These are phyloP conservation scores for Stagonosporopsis rhizophila DNA, from an alignment of 2,329 filamentous ascomycete species.

Conservation along the genomic window DNA sequence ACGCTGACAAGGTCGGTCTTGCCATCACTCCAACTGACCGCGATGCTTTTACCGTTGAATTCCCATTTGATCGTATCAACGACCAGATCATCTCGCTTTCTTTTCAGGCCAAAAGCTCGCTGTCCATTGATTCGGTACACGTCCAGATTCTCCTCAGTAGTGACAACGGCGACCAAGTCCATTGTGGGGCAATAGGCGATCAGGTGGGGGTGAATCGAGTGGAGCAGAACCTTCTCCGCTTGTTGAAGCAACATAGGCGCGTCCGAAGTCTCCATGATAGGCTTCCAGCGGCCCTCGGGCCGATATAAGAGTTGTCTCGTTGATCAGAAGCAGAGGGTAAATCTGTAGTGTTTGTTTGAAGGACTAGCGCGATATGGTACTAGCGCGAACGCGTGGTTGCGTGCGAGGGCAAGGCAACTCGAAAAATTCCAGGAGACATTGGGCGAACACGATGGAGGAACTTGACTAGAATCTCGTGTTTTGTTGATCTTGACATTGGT, in stretches of 20 bases:
- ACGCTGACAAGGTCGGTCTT: conserved; percentile 77
- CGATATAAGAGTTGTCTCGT: not conserved
- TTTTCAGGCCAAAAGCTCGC: conserved; percentile 63
- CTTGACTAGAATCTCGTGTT: too few species aligned
- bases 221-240: conserved; percentile 51
- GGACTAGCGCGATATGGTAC: conserved; percentile 2
- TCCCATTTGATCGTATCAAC: conserved; percentile 56
- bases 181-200: conserved; percentile 83
- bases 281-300: conserved; percentile 5
- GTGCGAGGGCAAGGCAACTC: not conserved
- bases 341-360: conserved; percentile 8
- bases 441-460: too few species aligned
- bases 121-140: conserved; percentile 83
- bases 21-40: conserved; percentile 84
- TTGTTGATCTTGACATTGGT: too few species aligned
- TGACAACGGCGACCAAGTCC: conserved; percentile 79
- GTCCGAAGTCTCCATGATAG: conserved; percentile 1
- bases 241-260: conserved; percentile 44
- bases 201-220: conserved; percentile 62
- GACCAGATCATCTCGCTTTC: conserved; percentile 44
- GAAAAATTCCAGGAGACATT: not conserved
- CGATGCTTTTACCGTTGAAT: conserved; percentile 71
- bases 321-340: not conserved
- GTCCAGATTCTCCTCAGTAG: conserved; percentile 71
- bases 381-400: conserved; percentile 14